Evolutionary conservation across 352 stramenopile species (phyloP), one percentile per base, ranked within the genome.

Genomic region (Elongisporangium anandrum): DNA sequence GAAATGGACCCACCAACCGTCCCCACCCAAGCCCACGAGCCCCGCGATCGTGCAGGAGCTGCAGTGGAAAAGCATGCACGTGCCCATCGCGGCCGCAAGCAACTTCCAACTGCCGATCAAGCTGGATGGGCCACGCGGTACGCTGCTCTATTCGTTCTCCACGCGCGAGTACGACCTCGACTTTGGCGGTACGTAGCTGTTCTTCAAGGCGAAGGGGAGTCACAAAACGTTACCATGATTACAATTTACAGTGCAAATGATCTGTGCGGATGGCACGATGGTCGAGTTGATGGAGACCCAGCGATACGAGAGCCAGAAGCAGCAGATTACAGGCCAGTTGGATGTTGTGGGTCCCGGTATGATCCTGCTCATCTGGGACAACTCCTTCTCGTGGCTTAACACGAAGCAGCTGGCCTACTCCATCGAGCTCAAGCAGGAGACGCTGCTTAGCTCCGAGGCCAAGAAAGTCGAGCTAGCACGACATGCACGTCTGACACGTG

Each of bases 321-420:
- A 79, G 49, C 57, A 70, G 47, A 66, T 91, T 23, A 57, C 67
- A 41, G 80, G 76, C 1, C 59, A 66, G 16, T 58, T 90, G 2
- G 52, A 66, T 50, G 68, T 93, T 45, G 59, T 58, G 1, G 84
- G 84, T 0, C 84, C 81, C 0, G 84, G 79, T 0, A 77, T 88
- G 64, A 63, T 87, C 59, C 56, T 90, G 63, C 57, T 93, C 20
- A 47, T 89, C 22, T 93, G 81, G 81, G 81, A 93, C 71, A 93
- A 93, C 49, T 88, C 77, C 52, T 93, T 85, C 57, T 92, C 81
- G 63, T 93, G 84, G 84, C 65, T 93, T 54, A 90, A 91, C 57
- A 60, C 70, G 21, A 93, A 93, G 61, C 79, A 91, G 49, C 70
- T 93, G 49, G 75, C 81, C 49, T 93, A 93, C 65, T 66, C 64